Evolutionary conservation across 768 basidiomycete species (phyloP), one percentile per base, ranked within the genome.

Genomic region (Naganishia randhawae): DNA sequence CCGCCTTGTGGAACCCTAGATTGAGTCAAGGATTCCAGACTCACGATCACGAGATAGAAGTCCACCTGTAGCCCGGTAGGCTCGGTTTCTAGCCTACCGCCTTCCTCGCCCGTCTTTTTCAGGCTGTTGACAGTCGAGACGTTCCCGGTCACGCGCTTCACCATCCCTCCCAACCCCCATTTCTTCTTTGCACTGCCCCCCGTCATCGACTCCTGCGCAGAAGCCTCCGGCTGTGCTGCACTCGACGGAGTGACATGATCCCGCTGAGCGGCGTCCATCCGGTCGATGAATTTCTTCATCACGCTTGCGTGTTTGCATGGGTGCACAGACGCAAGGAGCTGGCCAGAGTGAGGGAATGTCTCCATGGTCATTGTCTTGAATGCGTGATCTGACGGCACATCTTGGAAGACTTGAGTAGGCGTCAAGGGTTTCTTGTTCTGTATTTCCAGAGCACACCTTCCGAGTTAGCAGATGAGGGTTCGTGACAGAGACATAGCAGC

Each of bases 221-320:
- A 4, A 90, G 84, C 3, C 37, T 42, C 65, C n/a, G 22, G 19
- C 42, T 62, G 8, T 41, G 33, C 25, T 9, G 32, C 2, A 42
- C 32, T 52, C 2, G 50, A 17, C 17, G 67, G 33, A 13, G 55
- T 22, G 19, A 19, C 53, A 78, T 92, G 90, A 77, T 90, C 88
- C 69, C 88, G 90, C 65, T 89, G 84, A 70, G 87, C 87, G 72
- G 85, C 86, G 81, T 98, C 96, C 93, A 98, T 97, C 67, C 95
- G 86, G 80, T 98, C 95, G 77, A 98, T 97, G 70, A 98, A 92
- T 80, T 97, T 98, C 85, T 96, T 97, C 96, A 99, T 99, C 67
- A 99, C 96, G 79, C 88, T 91, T 0, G 93, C 90, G 80, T 99
- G 95, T 77, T 96, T 97, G 85, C 95, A 99, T 1, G 95, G 95